Conservation (phyloP, 345 rosid genomes). For the Erysimum cheiranthoides region DNA sequence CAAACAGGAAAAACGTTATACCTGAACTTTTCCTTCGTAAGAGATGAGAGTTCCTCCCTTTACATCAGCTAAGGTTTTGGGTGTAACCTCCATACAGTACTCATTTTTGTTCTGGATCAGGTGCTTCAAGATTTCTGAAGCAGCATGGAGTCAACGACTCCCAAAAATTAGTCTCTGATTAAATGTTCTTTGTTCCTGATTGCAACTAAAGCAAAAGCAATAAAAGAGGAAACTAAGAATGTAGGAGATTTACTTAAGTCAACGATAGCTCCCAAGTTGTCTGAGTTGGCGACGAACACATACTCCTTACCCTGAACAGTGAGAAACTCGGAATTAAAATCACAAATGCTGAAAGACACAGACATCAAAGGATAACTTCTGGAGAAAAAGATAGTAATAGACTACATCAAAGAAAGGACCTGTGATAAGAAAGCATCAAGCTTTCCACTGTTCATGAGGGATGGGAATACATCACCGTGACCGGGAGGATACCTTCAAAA, state of each 20-base stretch:
- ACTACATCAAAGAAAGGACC: constrained; percentile 50
- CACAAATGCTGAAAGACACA: constrained; percentile 60
- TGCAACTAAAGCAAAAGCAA: not conserved
- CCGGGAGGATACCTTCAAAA: constrained; percentile 95
- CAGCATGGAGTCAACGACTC: constrained; percentile 52
- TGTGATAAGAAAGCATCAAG: constrained; percentile 82
- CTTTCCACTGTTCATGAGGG: constrained; percentile 87
- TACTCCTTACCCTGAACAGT: constrained; percentile 82
- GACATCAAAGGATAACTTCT: not conserved
- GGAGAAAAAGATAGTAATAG: not conserved
- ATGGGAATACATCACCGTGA: constrained; percentile 91
- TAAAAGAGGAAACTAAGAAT: constrained; percentile 18
- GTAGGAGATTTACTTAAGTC: constrained; percentile 75
- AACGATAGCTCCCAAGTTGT: constrained; percentile 90
- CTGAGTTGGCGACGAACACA: constrained; percentile 87
- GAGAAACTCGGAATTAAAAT: constrained; percentile 6
- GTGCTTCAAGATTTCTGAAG: constrained; percentile 79
- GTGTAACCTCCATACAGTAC: constrained; percentile 90
- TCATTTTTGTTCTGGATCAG: constrained; percentile 80
- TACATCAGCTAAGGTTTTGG: constrained; percentile 94
- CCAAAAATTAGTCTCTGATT: constrained; percentile 6
- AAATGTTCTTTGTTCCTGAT: not conserved
- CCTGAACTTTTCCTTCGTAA: constrained; percentile 94
- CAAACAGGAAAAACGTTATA: constrained; percentile 30
- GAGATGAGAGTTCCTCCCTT: constrained; percentile 97